Evolutionary conservation across 495 filamentous ascomycete genomes (phyloP).

Genomic region (Evansstolkia leycettana): DNA sequence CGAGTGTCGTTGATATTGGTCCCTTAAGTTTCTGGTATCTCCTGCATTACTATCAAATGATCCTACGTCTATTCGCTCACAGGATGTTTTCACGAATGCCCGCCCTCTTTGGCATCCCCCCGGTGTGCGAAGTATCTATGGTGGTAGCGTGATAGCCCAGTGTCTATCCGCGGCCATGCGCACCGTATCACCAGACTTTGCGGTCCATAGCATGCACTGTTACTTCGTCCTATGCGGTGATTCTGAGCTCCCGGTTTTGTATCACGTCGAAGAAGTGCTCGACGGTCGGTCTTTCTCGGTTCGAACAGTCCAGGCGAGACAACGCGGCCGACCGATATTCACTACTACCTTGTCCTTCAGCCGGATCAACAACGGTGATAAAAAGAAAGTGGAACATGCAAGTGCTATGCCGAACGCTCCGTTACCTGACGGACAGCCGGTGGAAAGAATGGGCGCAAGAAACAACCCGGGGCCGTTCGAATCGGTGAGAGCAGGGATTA

Average conservation of each 20-base stretch:
- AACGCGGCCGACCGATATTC: slow-evolving; percentile 84
- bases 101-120: slow-evolving; percentile 81
- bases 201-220: slow-evolving; percentile 93
- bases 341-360: slow-evolving; percentile 88
- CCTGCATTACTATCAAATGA: background rate
- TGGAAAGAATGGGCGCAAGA: slow-evolving; percentile 8
- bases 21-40: slow-evolving; percentile 40
- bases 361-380: slow-evolving; percentile 53
- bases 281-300: slow-evolving; percentile 86
- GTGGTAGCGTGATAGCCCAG: slow-evolving; percentile 87
- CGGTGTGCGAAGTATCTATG: slow-evolving; percentile 85
- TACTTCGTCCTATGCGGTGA: slow-evolving; percentile 94
- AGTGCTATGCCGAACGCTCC: slow-evolving; percentile 18
- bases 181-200: slow-evolving; percentile 70
- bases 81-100: slow-evolving; percentile 91
- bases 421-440: slow-evolving; percentile 19
- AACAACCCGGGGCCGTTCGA: slow-evolving; percentile 27
- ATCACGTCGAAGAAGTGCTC: slow-evolving; percentile 84
- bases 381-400: slow-evolving; percentile 38
- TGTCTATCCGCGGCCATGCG: slow-evolving; percentile 76
- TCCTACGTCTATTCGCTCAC: background rate
- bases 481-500: slow-evolving; percentile 30
- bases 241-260: slow-evolving; percentile 73
- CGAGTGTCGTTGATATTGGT: slow-evolving; percentile 64
- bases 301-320: slow-evolving; percentile 87